Evolutionary conservation across 2,329 filamentous ascomycete genomes (phyloP).

Genomic region (Diaporthe sp.): DNA sequence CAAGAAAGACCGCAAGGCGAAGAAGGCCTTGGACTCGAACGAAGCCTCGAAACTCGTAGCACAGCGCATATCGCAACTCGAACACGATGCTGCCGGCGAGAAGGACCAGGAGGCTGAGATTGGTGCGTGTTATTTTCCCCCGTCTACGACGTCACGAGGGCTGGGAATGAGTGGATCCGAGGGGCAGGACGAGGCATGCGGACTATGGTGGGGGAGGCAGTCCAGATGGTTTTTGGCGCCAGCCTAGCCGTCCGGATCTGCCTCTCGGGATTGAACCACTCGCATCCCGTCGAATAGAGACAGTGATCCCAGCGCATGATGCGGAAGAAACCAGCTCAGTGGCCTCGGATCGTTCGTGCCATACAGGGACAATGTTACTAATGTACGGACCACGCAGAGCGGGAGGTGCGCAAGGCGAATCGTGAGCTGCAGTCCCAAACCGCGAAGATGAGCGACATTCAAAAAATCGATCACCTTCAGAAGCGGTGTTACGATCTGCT

Average conservation of each 20-base stretch:
- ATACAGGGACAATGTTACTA: slow-evolving; percentile 40
- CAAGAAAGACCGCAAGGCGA: slow-evolving; percentile 83
- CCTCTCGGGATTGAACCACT: neutral
- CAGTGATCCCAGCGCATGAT: neutral
- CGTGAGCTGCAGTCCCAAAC: slow-evolving; percentile 90
- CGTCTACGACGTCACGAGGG: slow-evolving; percentile 30
- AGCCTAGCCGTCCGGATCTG: neutral
- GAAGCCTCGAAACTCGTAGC: slow-evolving; percentile 94
- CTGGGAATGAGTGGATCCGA: slow-evolving; percentile 5
- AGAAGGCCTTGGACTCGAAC: slow-evolving; percentile 86
- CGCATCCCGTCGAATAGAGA: neutral
- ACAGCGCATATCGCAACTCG: slow-evolving; percentile 94
- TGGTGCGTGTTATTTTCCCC: slow-evolving; percentile 65
- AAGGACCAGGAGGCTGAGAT: slow-evolving; percentile 98
- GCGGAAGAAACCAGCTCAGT: neutral
- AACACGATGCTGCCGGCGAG: slow-evolving; percentile 92
- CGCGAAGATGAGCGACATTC: slow-evolving; percentile 91
- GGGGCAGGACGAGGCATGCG: slow-evolving; percentile 22
- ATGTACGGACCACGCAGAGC: slow-evolving; percentile 70
- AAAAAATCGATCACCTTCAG: slow-evolving; percentile 90
- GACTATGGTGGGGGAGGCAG: slow-evolving; percentile 25
- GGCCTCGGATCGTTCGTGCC: neutral
- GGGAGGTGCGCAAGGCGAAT: slow-evolving; percentile 94
- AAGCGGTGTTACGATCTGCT: slow-evolving; percentile 93
- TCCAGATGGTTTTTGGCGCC: neutral